Base-by-base conservation (phyloP, 2,329 filamentous ascomycete species). In the Trichoderma sp. region DNA sequence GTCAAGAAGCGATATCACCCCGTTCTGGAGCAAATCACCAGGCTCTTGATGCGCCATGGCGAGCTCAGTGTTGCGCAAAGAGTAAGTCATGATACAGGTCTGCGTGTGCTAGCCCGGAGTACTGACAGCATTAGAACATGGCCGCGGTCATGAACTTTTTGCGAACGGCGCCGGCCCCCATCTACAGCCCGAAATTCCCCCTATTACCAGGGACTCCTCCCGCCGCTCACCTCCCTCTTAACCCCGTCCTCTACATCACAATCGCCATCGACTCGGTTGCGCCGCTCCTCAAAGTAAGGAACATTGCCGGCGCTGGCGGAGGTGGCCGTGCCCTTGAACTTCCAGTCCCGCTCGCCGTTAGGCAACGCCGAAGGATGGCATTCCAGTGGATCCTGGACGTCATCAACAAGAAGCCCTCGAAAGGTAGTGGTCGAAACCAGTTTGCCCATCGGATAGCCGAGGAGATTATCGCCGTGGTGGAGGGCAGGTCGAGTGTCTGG, bases 241-340 rank as follows among this genome's bases (percentile, higher is more conserved):
- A 97, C 79, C 95, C 95, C 1, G 85, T 96, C 65, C 86, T 92
- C 65, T 99, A 98, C 82, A 89, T 99, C 57, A 92, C 91, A 13
- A 85, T 96, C 35, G 93, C 94, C 35, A 89, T 99, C 74, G 95
- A 99, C 84, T 96, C 92, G 10, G 90, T 99, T 27, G 92, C 94
- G 1, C 95, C 95, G 10, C 86, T 99, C 17, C 83, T 99, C 75
- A 90, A 91, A 72, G 89, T 99, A 75, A 87, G 89, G 65, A 86
- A 86, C 70, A 86, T 93, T 73, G 88, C 88, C 74, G 93, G 93
- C 72, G 87, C 91, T 39, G 92, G 91, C 1, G 94, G 94, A 80
- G 95, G 95, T 82, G 95, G 95, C 79, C 86, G 88, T 39, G 87
- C 92, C 13, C 86, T 97, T 68, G 92, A 94, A 67, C 86, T 97